phyloP scores from a whole-genome alignment of 768 basidiomycete species.

The Lanmaoa rubissima region DNA sequence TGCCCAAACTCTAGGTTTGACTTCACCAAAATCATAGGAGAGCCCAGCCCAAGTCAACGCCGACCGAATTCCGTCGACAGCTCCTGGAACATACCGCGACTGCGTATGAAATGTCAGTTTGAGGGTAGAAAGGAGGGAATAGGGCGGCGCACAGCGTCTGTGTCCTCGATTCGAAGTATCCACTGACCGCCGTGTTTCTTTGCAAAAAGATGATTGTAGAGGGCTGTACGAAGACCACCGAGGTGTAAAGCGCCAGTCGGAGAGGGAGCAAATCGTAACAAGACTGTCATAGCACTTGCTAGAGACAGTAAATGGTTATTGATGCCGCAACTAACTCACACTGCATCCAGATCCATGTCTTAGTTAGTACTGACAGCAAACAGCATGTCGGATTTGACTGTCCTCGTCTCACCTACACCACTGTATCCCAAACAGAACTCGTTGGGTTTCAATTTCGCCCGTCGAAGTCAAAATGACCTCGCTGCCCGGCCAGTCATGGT shows the following conservation, averaged over 20 bases:
- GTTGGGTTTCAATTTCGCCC: conserved; percentile 31
- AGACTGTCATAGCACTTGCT: conserved; percentile 39
- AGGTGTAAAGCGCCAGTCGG: conserved; percentile 94
- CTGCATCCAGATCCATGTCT: not conserved
- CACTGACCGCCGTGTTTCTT: conserved; percentile 81
- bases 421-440: conserved; percentile 21
- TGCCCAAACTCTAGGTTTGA: conserved; percentile 11
- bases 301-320: not conserved
- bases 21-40: conserved; percentile 82
- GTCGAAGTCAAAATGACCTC: conserved; percentile 29
- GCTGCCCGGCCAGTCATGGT: conserved; percentile 30
- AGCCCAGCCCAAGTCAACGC: conserved; percentile 90
- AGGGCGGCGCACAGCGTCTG: conserved; percentile 74
- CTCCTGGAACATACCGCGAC: conserved; percentile 79
- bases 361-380: not conserved
- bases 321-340: no score
- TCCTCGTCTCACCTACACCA: conserved; percentile 33
- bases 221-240: conserved; percentile 89
- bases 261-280: conserved; percentile 94
- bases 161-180: conserved; percentile 94
- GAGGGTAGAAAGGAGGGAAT: not conserved
- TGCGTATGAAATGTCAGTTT: conserved; percentile 30
- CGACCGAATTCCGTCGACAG: conserved; percentile 75
- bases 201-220: conserved; percentile 89
- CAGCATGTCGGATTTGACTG: conserved; percentile 33